Conservation (phyloP, 306 rosid genomes). For the Prunus persica region Prunus_persica_NCBIv2 NC_034013.1:12198501-12199000, state of each 20-base stretch:
- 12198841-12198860: conserved; percentile 21
- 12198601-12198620: no score
- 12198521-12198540: no score
- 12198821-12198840: not conserved
- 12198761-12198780: not conserved
- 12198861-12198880: conserved; percentile 26
- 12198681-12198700: no score
- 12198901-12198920: conserved; percentile 53
- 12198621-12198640: no score
- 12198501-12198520: not conserved
- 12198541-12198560: not conserved
- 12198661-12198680: no score
- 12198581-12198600: no score
- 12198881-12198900: conserved; percentile 40
- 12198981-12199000: conserved; percentile 8
- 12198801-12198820: conserved; percentile 28
- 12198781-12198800: conserved; percentile 34
- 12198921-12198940: conserved; percentile 27
- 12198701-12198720: no score
- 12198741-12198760: conserved; percentile 6
- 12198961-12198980: not conserved
- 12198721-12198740: conserved; percentile 2
- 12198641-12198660: no score
- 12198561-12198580: no score
- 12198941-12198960: conserved; percentile 8